Evolutionary conservation across 2,329 filamentous ascomycete species (phyloP).

Genomic region (Beauveria brongniartii): DNA sequence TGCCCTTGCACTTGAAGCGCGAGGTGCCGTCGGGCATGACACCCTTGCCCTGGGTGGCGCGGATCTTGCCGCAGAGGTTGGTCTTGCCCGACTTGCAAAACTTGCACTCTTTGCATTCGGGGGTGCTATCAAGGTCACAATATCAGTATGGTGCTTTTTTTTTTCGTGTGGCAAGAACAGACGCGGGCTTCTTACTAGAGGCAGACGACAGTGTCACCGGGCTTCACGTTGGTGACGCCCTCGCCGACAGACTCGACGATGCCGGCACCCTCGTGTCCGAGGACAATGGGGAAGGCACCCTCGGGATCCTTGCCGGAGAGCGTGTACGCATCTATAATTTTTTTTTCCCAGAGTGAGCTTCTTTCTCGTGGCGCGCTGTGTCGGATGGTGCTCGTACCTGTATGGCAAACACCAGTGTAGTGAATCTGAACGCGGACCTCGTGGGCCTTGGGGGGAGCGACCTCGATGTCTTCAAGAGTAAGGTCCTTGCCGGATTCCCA

Average conservation of each 20-base stretch:
- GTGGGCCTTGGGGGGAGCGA: constrained; percentile 77
- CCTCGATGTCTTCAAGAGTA: constrained; percentile 85
- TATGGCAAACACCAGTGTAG: constrained; percentile 99
- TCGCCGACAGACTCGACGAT: constrained; percentile 91
- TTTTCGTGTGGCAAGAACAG: neutral
- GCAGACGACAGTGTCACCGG: constrained; percentile 82
- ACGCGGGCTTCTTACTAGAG: constrained; percentile 57
- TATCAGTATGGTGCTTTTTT: neutral
- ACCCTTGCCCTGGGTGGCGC: constrained; percentile 89
- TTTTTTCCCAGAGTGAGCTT: neutral
- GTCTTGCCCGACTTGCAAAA: constrained; percentile 99
- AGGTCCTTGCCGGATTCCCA: constrained; percentile 94
- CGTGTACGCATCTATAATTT: constrained; percentile 73
- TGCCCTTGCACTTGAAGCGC: constrained; percentile 89
- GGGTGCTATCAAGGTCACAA: constrained; percentile 53
- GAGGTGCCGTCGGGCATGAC: constrained; percentile 96
- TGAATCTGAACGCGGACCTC: constrained; percentile 96
- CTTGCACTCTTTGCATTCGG: constrained; percentile 96
- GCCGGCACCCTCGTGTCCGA: constrained; percentile 86
- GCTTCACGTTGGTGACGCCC: constrained; percentile 89
- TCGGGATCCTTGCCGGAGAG: constrained; percentile 95
- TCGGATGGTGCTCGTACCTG: constrained; percentile 47
- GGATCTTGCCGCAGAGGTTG: constrained; percentile 98
- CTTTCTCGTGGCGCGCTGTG: neutral
- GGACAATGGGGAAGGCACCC: constrained; percentile 81